phyloP scores from a whole-genome alignment of 129 eudicot genomes.

The Pseudognaphalium luteoalbum region DNA sequence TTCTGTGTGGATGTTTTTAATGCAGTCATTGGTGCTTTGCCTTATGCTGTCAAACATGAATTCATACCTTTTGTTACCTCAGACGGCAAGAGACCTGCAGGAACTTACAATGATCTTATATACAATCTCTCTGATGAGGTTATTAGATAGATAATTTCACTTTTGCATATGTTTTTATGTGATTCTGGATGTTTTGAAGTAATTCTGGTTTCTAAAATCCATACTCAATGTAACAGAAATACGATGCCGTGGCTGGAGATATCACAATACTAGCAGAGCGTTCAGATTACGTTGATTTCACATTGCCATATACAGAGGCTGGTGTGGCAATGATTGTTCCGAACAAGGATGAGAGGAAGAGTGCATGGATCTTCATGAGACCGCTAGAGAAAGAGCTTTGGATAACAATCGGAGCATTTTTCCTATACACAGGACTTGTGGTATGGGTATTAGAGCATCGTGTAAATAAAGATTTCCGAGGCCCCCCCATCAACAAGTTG shows the following conservation, averaged over 20 bases:
- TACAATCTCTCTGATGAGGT: conserved; percentile 19
- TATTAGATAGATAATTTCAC: neutral
- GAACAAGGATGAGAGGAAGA: conserved; percentile 36
- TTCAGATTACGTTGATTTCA: conserved; percentile 46
- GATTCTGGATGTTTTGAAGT: neutral
- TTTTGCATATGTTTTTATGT: neutral
- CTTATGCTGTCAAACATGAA: conserved; percentile 41
- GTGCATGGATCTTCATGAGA: conserved; percentile 59
- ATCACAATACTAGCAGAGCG: conserved; percentile 49
- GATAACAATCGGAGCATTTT: conserved; percentile 48
- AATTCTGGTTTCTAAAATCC: neutral
- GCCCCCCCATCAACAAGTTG: conserved; percentile 48
- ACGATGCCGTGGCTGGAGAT: conserved; percentile 55
- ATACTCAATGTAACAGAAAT: conserved; percentile 31
- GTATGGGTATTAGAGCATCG: conserved; percentile 67
- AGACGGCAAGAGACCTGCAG: conserved; percentile 21
- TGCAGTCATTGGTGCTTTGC: conserved; percentile 37
- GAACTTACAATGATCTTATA: conserved; percentile 37
- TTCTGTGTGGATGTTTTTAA: conserved; percentile 54
- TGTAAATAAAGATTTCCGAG: conserved; percentile 54
- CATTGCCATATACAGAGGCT: conserved; percentile 55
- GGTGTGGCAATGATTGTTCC: conserved; percentile 51
- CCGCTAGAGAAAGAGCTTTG: conserved; percentile 48
- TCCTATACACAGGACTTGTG: conserved; percentile 52
- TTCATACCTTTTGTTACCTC: conserved; percentile 37